A percentile compares a stretch with the other conserved stretches of the same genome.
Conservation (phyloP, 2,329 filamentous ascomycete genomes). For the Alternaria infectoria region DNA sequence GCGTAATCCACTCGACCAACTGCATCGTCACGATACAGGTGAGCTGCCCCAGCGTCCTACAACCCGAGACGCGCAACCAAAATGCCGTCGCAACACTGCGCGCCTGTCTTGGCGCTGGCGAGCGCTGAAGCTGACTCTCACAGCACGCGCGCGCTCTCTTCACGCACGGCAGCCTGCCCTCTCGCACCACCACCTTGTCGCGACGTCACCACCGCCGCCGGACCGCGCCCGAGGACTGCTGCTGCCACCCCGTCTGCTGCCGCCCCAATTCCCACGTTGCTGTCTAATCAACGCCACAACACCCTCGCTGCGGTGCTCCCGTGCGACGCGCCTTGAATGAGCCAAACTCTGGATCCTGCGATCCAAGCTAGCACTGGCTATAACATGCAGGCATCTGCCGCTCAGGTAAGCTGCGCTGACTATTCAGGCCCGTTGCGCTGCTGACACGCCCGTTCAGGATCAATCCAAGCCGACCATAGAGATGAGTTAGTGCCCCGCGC, state of each 20-base stretch:
- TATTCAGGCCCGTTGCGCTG: slow-evolving; percentile 19
- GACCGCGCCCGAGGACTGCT: neutral
- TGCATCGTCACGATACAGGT: slow-evolving; percentile 27
- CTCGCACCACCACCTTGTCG: slow-evolving; percentile 2
- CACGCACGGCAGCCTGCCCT: slow-evolving; percentile 8
- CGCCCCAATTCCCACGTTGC: slow-evolving; percentile 4
- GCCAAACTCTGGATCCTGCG: slow-evolving; percentile 40
- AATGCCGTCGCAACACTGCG: slow-evolving; percentile 14
- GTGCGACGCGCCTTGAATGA: slow-evolving; percentile 23
- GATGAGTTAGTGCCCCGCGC: slow-evolving; percentile 48
- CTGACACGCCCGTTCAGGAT: slow-evolving; percentile 40
- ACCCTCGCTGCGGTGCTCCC: slow-evolving; percentile 1
- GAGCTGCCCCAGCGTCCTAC: slow-evolving; percentile 16
- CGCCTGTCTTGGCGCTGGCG: slow-evolving; percentile 9
- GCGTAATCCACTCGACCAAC: slow-evolving; percentile 28
- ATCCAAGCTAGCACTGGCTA: slow-evolving; percentile 40
- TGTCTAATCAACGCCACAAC: slow-evolving; percentile 15
- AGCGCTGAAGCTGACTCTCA: slow-evolving; percentile 18
- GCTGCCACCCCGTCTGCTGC: neutral
- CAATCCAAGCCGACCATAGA: slow-evolving; percentile 49
- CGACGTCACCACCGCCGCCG: slow-evolving; percentile 16
- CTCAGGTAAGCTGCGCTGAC: slow-evolving; percentile 60
- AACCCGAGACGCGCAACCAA: slow-evolving; percentile 10
- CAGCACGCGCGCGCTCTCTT: slow-evolving; percentile 4
- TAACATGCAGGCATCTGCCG: slow-evolving; percentile 50